Evolutionary conservation across 2,329 filamentous ascomycete species (phyloP).

Genomic region (Ophiostoma angusticollis): DNA sequence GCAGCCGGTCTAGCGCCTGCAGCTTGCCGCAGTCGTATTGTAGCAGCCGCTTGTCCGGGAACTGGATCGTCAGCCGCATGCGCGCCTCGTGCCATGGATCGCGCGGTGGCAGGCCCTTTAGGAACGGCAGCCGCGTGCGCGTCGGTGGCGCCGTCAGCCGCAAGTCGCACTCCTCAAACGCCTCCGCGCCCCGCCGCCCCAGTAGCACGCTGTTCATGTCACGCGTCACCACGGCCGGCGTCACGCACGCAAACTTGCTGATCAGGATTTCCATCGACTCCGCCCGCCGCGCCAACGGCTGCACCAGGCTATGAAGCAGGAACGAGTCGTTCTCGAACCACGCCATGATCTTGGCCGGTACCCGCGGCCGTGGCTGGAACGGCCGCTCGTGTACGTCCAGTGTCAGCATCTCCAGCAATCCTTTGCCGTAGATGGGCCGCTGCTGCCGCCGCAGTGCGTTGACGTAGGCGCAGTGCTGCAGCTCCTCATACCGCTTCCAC

Average conservation of each 20-base stretch:
- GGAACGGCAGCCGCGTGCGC: slow-evolving; percentile 41
- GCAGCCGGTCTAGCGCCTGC: slow-evolving; percentile 72
- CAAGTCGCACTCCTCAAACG: slow-evolving; percentile 44
- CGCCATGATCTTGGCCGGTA: slow-evolving; percentile 50
- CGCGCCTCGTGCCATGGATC: slow-evolving; percentile 92
- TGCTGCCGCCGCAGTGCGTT: slow-evolving; percentile 72
- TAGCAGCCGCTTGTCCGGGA: slow-evolving; percentile 88
- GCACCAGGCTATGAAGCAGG: slow-evolving; percentile 53
- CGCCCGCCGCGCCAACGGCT: slow-evolving; percentile 60
- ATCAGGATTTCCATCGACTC: slow-evolving; percentile 61
- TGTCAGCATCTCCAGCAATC: slow-evolving; percentile 62
- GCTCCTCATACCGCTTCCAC: slow-evolving; percentile 59
- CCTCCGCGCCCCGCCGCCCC: slow-evolving; percentile 44
- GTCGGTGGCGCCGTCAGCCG: slow-evolving; percentile 45
- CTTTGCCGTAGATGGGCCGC: slow-evolving; percentile 67
- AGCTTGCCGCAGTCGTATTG: slow-evolving; percentile 98
- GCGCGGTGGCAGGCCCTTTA: slow-evolving; percentile 40
- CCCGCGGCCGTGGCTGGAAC: slow-evolving; percentile 45
- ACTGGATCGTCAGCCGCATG: slow-evolving; percentile 87
- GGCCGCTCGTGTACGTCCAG: slow-evolving; percentile 48
- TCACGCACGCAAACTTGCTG: slow-evolving; percentile 83
- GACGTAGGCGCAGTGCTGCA: slow-evolving; percentile 69
- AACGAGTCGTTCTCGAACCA: slow-evolving; percentile 65
- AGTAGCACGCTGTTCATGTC: slow-evolving; percentile 60
- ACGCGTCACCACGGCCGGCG: slow-evolving; percentile 72